Evolutionary conservation across 208 protist species (phyloP).

Genomic region (Crithidia expoeki): DNA sequence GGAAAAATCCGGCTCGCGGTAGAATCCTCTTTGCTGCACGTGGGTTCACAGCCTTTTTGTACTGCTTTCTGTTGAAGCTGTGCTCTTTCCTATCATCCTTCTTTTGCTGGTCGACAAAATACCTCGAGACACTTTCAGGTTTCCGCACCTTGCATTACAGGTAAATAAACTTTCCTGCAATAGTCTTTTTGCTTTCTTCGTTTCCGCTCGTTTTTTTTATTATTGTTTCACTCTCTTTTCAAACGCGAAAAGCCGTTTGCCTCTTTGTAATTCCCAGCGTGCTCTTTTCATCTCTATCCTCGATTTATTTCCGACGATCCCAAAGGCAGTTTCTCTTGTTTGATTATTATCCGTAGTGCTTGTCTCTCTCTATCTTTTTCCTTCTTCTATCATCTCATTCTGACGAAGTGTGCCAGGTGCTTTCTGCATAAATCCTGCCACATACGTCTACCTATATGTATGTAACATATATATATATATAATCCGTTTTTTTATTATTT

Average conservation of each 20-base stretch:
- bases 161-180: slow-evolving; percentile 2
- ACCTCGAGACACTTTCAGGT: no score
- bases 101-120: neutral
- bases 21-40: no score
- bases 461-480: no score
- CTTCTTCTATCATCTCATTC: neutral
- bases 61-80: neutral
- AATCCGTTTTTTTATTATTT: neutral
- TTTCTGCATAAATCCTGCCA: no score
- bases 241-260: no score
- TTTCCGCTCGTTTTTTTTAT: neutral
- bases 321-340: neutral
- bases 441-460: no score
- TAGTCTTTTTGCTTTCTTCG: slow-evolving; percentile 1
- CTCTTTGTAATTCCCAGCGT: neutral
- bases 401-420: no score
- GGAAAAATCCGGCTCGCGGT: no score
- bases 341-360: neutral
- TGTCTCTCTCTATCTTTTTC: slow-evolving; percentile 6
- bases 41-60: no score
- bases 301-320: neutral
- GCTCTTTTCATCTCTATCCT: neutral
- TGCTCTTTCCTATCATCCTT: neutral
- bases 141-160: neutral
- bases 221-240: neutral